A percentile compares a stretch with the other conserved stretches of the same genome.
phyloP scores from a whole-genome alignment of 2,329 filamentous ascomycete species.

The Dactylellina haptotyla region DNA sequence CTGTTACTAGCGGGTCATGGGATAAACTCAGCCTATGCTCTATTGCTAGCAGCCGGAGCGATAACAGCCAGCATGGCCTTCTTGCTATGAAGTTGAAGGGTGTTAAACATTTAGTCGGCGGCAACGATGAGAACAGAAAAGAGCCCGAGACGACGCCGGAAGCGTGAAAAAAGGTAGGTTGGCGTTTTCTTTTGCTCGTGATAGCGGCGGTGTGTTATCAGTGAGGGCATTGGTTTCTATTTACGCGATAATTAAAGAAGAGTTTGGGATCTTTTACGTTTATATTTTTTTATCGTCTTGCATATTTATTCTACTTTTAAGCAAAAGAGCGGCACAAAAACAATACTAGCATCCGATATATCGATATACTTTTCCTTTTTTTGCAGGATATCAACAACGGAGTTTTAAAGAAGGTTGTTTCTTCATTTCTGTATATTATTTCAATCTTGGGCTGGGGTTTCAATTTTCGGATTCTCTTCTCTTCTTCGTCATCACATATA shows the following conservation, averaged over 20 bases:
- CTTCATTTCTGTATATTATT: conserved; percentile 4
- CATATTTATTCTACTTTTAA: conserved; percentile 1
- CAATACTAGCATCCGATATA: conserved; percentile 12
- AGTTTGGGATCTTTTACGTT: neutral
- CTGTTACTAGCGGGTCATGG: conserved; percentile 43
- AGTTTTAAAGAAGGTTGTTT: conserved; percentile 20
- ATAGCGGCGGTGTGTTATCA: neutral
- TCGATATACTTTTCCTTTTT: neutral
- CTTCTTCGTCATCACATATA: neutral
- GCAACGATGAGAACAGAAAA: neutral
- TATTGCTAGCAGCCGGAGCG: conserved; percentile 34
- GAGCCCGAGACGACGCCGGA: conserved; percentile 20
- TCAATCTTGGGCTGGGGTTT: neutral
- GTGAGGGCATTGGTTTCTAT: neutral
- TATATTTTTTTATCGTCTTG: neutral
- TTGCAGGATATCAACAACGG: conserved; percentile 8
- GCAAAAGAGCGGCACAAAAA: conserved; percentile 12
- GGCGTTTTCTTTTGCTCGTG: conserved; percentile 16
- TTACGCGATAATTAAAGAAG: neutral
- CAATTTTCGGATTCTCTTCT: neutral
- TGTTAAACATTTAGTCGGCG: neutral
- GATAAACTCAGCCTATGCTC: conserved; percentile 48
- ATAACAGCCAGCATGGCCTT: conserved; percentile 37
- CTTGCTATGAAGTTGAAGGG: conserved; percentile 44
- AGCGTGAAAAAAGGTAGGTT: conserved; percentile 18